A percentile compares a stretch with the other conserved stretches of the same genome.
Conservation (phyloP, 129 eudicot species). For the Arctium minus region DNA sequence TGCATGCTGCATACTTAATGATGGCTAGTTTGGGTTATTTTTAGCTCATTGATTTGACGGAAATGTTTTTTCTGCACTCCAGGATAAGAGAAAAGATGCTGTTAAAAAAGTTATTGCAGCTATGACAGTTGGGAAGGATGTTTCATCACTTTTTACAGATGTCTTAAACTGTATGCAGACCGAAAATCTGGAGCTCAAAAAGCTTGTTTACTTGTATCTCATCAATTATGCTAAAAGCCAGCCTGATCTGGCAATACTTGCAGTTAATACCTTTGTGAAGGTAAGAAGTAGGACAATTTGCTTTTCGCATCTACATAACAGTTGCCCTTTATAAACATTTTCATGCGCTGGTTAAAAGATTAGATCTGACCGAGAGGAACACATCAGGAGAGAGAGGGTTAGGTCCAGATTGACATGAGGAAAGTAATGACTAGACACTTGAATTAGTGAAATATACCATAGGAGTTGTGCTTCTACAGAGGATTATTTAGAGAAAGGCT, state of each 20-base stretch:
- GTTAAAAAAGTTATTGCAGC: slow-evolving; percentile 99
- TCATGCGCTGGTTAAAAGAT: neutral
- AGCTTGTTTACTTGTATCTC: slow-evolving; percentile 98
- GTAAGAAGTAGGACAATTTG: slow-evolving; percentile 31
- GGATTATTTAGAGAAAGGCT: neutral
- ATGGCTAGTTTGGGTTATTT: neutral
- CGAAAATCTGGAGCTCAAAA: slow-evolving; percentile 94
- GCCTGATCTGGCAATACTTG: slow-evolving; percentile 97
- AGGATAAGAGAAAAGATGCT: slow-evolving; percentile 99
- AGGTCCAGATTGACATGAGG: neutral
- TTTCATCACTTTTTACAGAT: slow-evolving; percentile 94
- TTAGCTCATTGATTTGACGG: neutral
- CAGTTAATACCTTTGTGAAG: slow-evolving; percentile 99
- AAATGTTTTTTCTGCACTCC: slow-evolving; percentile 15
- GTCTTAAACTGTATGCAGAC: slow-evolving; percentile 99
- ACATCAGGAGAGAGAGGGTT: neutral
- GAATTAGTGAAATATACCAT: neutral
- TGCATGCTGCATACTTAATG: neutral
- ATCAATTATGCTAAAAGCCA: slow-evolving; percentile 98
- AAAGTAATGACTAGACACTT: neutral
- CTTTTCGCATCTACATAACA: slow-evolving; percentile 5
- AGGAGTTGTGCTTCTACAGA: slow-evolving; percentile 1
- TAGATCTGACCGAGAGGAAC: neutral
- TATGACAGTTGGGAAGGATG: slow-evolving; percentile 99
- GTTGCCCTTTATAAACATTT: neutral